Evolutionary conservation across 371 early-diverging fungal genomes (phyloP).

Genomic region (Massospora cicadina): DNA sequence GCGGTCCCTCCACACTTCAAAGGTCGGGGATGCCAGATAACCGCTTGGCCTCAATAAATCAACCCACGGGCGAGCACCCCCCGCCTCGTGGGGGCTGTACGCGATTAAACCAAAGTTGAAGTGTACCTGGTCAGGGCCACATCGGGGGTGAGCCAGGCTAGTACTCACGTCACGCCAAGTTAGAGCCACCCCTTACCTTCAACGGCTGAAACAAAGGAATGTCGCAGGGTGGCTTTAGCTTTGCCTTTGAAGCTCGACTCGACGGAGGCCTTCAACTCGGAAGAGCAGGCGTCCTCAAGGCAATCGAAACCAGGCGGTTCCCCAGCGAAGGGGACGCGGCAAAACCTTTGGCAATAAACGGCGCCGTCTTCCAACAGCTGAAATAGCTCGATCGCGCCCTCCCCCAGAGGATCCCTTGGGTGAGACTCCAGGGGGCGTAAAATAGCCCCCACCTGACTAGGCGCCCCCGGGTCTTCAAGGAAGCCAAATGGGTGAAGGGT

Average conservation of each 20-base stretch:
- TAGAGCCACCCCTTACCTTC: no score
- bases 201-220: neutral
- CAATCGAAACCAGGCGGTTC: neutral
- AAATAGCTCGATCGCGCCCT: neutral
- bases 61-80: neutral
- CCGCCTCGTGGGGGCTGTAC: no score
- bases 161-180: no score
- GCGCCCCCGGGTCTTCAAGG: neutral
- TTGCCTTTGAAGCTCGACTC: neutral
- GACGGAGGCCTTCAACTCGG: neutral
- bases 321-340: neutral
- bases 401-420: no score
- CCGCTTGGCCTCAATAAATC: neutral
- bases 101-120: no score
- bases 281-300: neutral
- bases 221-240: neutral
- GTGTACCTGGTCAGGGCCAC: no score
- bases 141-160: no score
- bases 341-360: neutral
- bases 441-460: neutral
- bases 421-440: no score
- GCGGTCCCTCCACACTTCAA: neutral
- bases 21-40: neutral
- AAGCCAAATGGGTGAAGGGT: neutral
- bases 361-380: neutral